Evolutionary conservation across 441 rosid genomes (phyloP).

Genomic region (Syzygium malaccense): DNA sequence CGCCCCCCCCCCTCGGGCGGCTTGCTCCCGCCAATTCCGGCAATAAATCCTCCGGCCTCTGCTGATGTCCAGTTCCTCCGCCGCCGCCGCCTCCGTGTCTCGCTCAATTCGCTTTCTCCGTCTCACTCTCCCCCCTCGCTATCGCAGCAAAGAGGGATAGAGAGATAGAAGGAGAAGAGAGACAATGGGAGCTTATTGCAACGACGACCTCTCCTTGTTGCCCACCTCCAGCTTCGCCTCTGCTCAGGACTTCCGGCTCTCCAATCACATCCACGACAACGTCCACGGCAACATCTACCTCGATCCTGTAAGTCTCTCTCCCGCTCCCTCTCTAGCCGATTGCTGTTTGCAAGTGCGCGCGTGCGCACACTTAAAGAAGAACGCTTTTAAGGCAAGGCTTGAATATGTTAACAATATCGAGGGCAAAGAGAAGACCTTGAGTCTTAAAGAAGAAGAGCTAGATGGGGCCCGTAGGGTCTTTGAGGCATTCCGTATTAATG

Average conservation of each 20-base stretch:
- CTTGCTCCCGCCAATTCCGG: neutral
- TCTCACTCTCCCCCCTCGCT: neutral
- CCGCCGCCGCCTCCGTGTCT: neutral
- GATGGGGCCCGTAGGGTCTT: too few relatives aligned
- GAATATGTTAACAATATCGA: too few relatives aligned
- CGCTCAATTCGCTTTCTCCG: neutral
- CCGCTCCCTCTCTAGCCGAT: neutral
- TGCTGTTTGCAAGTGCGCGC: neutral
- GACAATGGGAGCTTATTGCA: conserved; percentile 19
- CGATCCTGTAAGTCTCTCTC: conserved; percentile 44
- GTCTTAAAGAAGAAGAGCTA: too few relatives aligned
- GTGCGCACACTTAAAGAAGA: too few relatives aligned
- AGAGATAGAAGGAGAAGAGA: neutral
- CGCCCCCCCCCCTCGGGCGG: neutral
- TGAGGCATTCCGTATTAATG: too few relatives aligned
- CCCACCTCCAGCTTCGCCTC: conserved; percentile 1
- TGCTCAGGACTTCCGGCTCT: conserved; percentile 24
- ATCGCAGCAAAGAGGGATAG: neutral
- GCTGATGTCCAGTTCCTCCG: neutral
- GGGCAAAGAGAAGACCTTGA: too few relatives aligned
- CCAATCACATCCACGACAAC: conserved; percentile 73
- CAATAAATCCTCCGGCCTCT: neutral
- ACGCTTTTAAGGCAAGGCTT: neutral
- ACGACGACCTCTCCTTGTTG: conserved; percentile 6
- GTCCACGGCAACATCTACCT: conserved; percentile 84